Percentiles rank a stretch among this genome's conserved stretches.
phyloP scores from a whole-genome alignment of 345 rosid genomes.

The Acer yangbiense region DNA sequence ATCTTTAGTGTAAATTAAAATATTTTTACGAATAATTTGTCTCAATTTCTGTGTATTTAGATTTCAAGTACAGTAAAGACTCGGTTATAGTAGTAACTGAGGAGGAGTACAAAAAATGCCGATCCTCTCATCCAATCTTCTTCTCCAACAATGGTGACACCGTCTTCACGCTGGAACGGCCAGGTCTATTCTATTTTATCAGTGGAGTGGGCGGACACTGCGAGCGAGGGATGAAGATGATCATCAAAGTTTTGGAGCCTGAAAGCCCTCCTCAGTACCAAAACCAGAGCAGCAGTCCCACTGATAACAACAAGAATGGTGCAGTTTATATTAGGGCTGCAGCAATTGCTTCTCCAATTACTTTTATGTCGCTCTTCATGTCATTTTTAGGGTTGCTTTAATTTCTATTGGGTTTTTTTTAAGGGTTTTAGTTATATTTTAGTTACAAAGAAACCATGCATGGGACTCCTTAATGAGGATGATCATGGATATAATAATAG shows the following conservation, averaged over 20 bases:
- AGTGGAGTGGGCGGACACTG: constrained; percentile 67
- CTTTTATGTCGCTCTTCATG: background rate
- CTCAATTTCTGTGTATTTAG: constrained; percentile 22
- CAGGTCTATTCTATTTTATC: constrained; percentile 65
- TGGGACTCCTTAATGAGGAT: too few species aligned
- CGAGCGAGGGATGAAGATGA: constrained; percentile 65
- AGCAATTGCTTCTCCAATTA: background rate
- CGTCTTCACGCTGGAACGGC: constrained; percentile 38
- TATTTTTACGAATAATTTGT: too few species aligned
- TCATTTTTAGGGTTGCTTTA: background rate
- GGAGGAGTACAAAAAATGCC: constrained; percentile 68
- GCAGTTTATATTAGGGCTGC: background rate
- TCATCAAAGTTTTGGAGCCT: constrained; percentile 61
- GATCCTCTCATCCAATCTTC: constrained; percentile 45
- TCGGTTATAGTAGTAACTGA: constrained; percentile 57
- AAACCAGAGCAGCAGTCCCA: constrained; percentile 13
- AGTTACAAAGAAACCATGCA: background rate
- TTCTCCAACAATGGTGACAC: constrained; percentile 62
- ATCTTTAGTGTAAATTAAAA: too few species aligned
- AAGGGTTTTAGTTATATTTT: background rate
- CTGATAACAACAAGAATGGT: background rate
- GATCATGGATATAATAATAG: background rate
- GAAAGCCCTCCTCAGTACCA: constrained; percentile 30
- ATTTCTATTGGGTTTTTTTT: background rate
- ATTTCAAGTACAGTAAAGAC: constrained; percentile 59